Evolutionary conservation across 1,139 yeast species (phyloP), one percentile per base, ranked within the genome.

Genomic region (Komagataea norvegica): DNA sequence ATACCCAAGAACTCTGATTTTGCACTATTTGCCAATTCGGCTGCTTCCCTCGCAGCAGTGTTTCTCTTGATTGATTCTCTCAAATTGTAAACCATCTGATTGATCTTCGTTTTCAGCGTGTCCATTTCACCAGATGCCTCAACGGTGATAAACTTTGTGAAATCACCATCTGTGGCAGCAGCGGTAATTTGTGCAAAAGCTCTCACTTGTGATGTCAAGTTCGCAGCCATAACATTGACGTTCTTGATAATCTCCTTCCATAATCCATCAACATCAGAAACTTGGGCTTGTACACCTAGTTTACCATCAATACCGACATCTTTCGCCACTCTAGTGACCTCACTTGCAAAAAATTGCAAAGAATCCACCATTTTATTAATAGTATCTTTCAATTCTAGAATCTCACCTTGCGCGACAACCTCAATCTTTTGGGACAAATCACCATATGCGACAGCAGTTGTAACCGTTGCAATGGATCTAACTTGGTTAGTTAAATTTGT

Each of bases 91-190:
- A 86, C 95, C 95, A 86, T 86, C 67, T 85, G 94, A 61, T 86
- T 86, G 57, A 86, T 86, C 60, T 86, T 86, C 0, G 95, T 85
- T 60, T 86, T 86, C 56, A 86, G 71, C 0, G 95, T 94, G 61
- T 85, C 94, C 95, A 86, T 86, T 67, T 86, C 95, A 60, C 95
- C 95, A 36, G 81, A 72, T 1, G 95, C 95, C 55, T 86, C 95
- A 44, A 86, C 95, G 0, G 95, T 86, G 50, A 86, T 86, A 55
- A 86, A 84, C 45, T 91, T 70, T 0, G 95, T 85, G 61, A 86
- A 86, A 59, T 86, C 95, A 58, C 95, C 95, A 64, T 86, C 95
- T 2, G 95, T 85, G 5, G 95, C 95, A 29, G 95, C 93, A 22
- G 93, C 95, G 0, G 95, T 86, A 54, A 86, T 86, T 59, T 85